phyloP scores from a whole-genome alignment of 768 basidiomycete genomes.

The Zangia roseola region DNA sequence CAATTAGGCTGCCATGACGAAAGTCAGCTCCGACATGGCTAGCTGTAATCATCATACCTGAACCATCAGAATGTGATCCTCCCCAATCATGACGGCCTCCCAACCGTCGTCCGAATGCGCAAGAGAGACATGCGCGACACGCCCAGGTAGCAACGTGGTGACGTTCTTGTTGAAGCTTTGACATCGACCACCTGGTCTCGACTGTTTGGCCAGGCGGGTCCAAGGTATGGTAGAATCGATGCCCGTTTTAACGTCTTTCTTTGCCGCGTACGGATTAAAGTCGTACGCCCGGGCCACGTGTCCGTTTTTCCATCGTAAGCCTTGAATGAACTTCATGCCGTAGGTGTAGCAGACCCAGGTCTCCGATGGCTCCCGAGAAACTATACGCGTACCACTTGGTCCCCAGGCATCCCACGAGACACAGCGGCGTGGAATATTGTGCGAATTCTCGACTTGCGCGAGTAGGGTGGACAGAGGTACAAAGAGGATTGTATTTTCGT shows the following conservation, averaged over 20 bases:
- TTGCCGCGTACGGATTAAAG: slow-evolving; percentile 30
- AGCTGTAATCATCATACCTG: slow-evolving; percentile 19
- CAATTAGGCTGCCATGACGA: slow-evolving; percentile 6
- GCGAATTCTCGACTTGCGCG: slow-evolving; percentile 19
- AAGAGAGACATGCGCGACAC: slow-evolving; percentile 19
- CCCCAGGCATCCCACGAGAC: slow-evolving; percentile 35
- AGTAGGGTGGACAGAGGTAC: slow-evolving; percentile 33
- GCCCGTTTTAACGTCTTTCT: slow-evolving; percentile 11
- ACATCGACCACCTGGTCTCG: slow-evolving; percentile 7
- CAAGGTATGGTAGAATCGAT: slow-evolving; percentile 8
- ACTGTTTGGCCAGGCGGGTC: slow-evolving; percentile 17
- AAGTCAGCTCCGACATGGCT: neutral
- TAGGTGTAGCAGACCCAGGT: slow-evolving; percentile 38
- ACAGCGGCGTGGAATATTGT: neutral
- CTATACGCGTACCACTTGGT: slow-evolving; percentile 28
- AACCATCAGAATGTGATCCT: slow-evolving; percentile 35
- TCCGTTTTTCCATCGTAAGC: slow-evolving; percentile 20
- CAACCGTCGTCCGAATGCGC: slow-evolving; percentile 16
- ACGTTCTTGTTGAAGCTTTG: slow-evolving; percentile 24
- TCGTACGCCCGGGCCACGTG: slow-evolving; percentile 29
- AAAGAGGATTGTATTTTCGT: slow-evolving; percentile 25
- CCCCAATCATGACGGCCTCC: slow-evolving; percentile 36
- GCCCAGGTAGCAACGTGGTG: slow-evolving; percentile 29
- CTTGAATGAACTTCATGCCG: slow-evolving; percentile 33
- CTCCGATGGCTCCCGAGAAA: slow-evolving; percentile 26